phyloP scores from a whole-genome alignment of 2,329 filamentous ascomycete species.

The Hymenoscyphus repandus region DNA sequence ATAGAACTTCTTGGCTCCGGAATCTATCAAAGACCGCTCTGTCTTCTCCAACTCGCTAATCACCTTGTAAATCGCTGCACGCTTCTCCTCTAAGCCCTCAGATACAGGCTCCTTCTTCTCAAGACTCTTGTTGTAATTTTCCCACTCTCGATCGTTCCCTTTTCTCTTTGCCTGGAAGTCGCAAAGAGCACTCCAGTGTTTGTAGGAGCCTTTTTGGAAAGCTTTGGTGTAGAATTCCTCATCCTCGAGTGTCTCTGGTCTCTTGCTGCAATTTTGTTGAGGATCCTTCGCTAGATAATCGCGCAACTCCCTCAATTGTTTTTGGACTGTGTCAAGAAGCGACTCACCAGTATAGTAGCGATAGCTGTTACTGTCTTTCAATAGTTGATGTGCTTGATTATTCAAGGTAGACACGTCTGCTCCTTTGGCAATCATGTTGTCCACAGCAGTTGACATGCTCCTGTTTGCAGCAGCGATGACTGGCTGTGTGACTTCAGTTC shows the following conservation, averaged over 20 bases:
- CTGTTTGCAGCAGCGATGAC: conserved; percentile 54
- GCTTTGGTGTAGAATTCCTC: conserved; percentile 45
- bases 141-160: conserved; percentile 27
- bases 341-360: conserved; percentile 38
- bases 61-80: conserved; percentile 45
- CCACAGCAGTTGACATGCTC: conserved; percentile 42
- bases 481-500: conserved; percentile 52
- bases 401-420: conserved; percentile 58
- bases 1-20: conserved; percentile 60
- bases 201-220: conserved; percentile 52
- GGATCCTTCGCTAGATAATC: conserved; percentile 12
- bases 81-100: conserved; percentile 45
- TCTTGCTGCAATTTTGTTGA: neutral
- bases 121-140: conserved; percentile 32
- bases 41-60: conserved; percentile 49
- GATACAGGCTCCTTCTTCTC: conserved; percentile 25
- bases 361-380: neutral
- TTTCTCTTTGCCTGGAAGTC: conserved; percentile 15
- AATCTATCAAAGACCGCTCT: conserved; percentile 47
- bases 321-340: conserved; percentile 56
- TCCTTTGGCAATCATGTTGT: conserved; percentile 55
- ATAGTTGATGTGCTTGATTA: neutral
- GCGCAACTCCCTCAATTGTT: conserved; percentile 45
- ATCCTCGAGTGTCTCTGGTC: conserved; percentile 34
- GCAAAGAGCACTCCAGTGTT: conserved; percentile 34